phyloP scores from a whole-genome alignment of 257 asterid genomes.

The Solanum dulcamara region DNA sequence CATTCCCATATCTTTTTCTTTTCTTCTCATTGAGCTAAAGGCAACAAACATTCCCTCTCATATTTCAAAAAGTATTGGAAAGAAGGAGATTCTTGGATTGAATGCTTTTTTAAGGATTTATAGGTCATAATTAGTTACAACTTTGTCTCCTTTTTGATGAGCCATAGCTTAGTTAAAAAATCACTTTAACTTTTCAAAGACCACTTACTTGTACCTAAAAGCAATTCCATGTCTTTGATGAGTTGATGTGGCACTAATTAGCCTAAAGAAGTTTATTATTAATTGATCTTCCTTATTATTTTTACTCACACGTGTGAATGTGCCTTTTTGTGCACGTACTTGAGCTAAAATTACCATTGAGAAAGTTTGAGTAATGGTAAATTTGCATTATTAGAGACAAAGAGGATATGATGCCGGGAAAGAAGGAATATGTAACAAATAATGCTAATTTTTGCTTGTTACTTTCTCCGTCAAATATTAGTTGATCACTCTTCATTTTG shows the following conservation, averaged over 20 bases:
- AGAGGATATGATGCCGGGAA: constrained; percentile 23
- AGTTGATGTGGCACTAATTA: constrained; percentile 11
- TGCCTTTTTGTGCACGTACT: no score
- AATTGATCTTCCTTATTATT: neutral
- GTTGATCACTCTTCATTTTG: no score
- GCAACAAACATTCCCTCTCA: constrained; percentile 27
- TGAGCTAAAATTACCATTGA: neutral
- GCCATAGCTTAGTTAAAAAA: neutral
- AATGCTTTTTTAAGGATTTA: neutral
- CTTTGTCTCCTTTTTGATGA: neutral
- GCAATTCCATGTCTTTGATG: constrained; percentile 20
- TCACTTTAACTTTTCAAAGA: constrained; percentile 9
- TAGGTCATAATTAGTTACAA: constrained; percentile 11
- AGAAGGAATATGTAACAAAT: constrained; percentile 17
- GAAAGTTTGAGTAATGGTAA: neutral
- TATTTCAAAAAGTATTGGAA: constrained; percentile 9
- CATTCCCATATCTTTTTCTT: constrained; percentile 3
- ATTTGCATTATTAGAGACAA: constrained; percentile 13
- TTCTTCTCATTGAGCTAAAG: constrained; percentile 5
- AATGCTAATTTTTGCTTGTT: neutral
- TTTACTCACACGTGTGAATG: neutral
- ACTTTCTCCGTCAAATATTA: no score
- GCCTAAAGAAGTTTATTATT: neutral
- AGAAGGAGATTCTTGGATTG: constrained; percentile 1
- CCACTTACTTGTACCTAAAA: constrained; percentile 11